Evolutionary conservation across 768 basidiomycete species (phyloP).

Genomic region (Coprinellus aureogranulatus): DNA sequence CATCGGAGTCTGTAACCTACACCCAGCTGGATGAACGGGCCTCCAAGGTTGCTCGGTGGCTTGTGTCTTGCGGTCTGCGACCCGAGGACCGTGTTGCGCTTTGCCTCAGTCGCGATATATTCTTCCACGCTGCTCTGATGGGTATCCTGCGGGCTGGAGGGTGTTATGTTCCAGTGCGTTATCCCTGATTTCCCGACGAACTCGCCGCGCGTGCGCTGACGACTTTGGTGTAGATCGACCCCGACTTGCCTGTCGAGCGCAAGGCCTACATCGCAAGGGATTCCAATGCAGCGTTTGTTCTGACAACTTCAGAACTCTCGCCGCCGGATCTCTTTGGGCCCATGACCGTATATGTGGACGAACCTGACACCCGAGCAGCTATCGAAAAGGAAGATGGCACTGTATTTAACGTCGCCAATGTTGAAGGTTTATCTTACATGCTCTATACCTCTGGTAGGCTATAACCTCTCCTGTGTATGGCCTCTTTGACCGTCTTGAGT

Average conservation of each 20-base stretch:
- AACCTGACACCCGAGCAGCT: conserved; percentile 19
- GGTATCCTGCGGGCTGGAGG: conserved; percentile 48
- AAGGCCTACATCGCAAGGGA: conserved; percentile 45
- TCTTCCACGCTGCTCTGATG: conserved; percentile 42
- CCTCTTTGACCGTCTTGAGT: not conserved
- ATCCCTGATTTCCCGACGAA: not conserved
- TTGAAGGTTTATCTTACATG: conserved; percentile 39
- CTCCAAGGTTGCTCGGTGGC: conserved; percentile 43
- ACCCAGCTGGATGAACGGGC: conserved; percentile 31
- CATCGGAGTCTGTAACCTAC: conserved; percentile 33
- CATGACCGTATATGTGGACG: conserved; percentile 23
- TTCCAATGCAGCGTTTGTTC: conserved; percentile 39
- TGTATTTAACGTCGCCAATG: conserved; percentile 26
- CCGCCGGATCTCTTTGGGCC: conserved; percentile 21
- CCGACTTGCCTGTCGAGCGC: conserved; percentile 45
- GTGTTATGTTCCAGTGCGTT: conserved; percentile 49
- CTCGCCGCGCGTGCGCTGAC: not conserved
- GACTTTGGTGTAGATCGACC: conserved; percentile 40
- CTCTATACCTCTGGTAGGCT: conserved; percentile 48
- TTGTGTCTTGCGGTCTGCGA: conserved; percentile 32
- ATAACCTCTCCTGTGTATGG: not conserved
- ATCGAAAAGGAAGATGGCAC: conserved; percentile 27
- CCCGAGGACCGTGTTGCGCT: conserved; percentile 43
- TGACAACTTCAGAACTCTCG: conserved; percentile 28
- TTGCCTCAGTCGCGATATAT: conserved; percentile 40